These are phyloP conservation scores for Heracleum sosnowskyi DNA, from an alignment of 129 eudicot species.

Conservation along the genomic window DNA sequence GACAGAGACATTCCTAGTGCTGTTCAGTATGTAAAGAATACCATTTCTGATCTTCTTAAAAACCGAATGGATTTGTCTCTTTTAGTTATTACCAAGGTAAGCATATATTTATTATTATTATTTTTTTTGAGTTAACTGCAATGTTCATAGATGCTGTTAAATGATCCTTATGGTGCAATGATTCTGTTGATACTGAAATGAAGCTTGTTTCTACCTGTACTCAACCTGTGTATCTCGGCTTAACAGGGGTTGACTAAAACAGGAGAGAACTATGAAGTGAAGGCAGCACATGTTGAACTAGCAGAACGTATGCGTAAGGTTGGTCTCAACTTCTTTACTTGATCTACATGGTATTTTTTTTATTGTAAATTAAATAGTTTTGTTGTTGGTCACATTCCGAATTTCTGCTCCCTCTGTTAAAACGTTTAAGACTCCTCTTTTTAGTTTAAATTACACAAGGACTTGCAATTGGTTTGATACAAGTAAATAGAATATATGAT, in stretches of 20 bases:
- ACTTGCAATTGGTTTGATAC: neutral
- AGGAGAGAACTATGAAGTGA: conserved; percentile 91
- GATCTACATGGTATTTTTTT: neutral
- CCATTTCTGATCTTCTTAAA: conserved; percentile 92
- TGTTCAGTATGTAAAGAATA: conserved; percentile 78
- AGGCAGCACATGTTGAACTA: conserved; percentile 98
- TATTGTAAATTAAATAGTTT: neutral
- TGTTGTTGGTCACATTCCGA: too few relatives aligned
- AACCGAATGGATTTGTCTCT: conserved; percentile 96
- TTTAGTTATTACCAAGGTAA: conserved; percentile 91
- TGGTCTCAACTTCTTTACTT: neutral
- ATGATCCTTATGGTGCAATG: neutral
- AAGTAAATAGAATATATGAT: neutral
- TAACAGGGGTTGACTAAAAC: conserved; percentile 90
- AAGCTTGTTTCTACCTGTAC: conserved; percentile 4
- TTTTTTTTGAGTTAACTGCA: neutral
- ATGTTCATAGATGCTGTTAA: neutral
- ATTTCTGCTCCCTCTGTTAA: neutral
- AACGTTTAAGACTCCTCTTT: neutral
- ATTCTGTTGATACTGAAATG: neutral
- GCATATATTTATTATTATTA: neutral
- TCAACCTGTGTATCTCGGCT: conserved; percentile 6
- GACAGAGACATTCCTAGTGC: conserved; percentile 95
- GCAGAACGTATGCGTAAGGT: conserved; percentile 99
- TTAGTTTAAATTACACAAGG: neutral